Percentiles rank a stretch among this genome's conserved stretches.
Evolutionary conservation across 1,284 basidiomycete species (phyloP).

Genomic region (Cutaneotrichosporon sp.): DNA sequence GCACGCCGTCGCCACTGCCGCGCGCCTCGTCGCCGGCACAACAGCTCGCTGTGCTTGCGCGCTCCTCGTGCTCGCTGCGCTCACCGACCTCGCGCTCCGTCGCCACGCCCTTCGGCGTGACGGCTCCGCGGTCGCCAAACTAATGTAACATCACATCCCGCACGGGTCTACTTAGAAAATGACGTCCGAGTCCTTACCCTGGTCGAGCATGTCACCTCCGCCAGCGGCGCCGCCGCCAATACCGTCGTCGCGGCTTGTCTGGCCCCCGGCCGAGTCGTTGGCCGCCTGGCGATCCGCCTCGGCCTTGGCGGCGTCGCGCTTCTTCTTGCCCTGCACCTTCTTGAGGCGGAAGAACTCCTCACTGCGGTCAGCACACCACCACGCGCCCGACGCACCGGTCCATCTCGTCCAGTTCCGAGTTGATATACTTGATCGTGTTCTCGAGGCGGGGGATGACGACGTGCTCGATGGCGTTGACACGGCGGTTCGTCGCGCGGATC

Average conservation of each 20-base stretch:
- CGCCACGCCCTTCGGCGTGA: too few relatives aligned
- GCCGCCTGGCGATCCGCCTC: conserved; percentile 26
- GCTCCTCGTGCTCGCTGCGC: too few relatives aligned
- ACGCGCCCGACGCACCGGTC: conserved; percentile 67
- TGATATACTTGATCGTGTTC: conserved; percentile 95
- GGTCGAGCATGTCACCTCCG: conserved; percentile 63
- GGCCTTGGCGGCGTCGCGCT: conserved; percentile 57
- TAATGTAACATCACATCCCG: neutral
- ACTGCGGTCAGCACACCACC: conserved; percentile 24
- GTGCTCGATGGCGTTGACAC: conserved; percentile 98
- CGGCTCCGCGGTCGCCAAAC: neutral
- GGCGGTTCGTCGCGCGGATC: conserved; percentile 93
- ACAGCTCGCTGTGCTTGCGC: too few relatives aligned
- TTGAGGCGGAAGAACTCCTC: conserved; percentile 96
- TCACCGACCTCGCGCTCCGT: too few relatives aligned
- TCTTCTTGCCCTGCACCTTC: conserved; percentile 97
- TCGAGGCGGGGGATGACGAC: conserved; percentile 93
- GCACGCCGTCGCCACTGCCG: too few relatives aligned
- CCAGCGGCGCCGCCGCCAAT: conserved; percentile 42
- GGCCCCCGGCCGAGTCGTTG: conserved; percentile 30
- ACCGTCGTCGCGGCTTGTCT: conserved; percentile 45
- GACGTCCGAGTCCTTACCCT: conserved; percentile 77
- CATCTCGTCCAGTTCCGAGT: conserved; percentile 96
- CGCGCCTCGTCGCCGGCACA: too few relatives aligned
- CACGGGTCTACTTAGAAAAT: conserved; percentile 60